Conservation (phyloP, 768 basidiomycete species). For the Termitomyces heimii region DNA sequence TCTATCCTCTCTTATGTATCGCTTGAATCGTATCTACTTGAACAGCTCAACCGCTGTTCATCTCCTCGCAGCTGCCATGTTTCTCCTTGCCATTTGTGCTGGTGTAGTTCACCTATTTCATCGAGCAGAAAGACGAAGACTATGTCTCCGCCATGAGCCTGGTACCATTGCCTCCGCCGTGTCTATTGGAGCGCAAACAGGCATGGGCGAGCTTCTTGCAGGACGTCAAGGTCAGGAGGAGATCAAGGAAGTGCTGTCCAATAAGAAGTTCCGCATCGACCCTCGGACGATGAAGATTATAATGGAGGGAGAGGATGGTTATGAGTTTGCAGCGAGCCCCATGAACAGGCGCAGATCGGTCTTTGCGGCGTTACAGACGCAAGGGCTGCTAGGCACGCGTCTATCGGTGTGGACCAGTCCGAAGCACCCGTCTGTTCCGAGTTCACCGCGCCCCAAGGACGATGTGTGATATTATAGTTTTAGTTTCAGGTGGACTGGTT, state of each 20-base stretch:
- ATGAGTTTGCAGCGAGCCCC: constrained; percentile 33
- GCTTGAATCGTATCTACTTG: neutral
- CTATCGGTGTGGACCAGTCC: constrained; percentile 5
- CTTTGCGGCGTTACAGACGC: constrained; percentile 26
- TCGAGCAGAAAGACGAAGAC: constrained; percentile 32
- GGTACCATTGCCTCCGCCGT: constrained; percentile 55
- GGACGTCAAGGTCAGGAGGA: constrained; percentile 33
- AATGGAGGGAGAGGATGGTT: constrained; percentile 47
- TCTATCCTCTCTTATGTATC: neutral
- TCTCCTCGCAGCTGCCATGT: constrained; percentile 33
- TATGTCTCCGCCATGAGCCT: constrained; percentile 40
- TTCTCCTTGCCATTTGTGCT: constrained; percentile 38
- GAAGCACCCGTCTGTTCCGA: constrained; percentile 3
- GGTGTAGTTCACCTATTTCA: constrained; percentile 43
- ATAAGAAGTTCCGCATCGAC: constrained; percentile 47
- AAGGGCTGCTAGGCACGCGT: neutral
- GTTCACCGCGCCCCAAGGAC: neutral
- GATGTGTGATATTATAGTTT: neutral
- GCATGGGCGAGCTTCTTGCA: constrained; percentile 38
- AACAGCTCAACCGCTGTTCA: constrained; percentile 36
- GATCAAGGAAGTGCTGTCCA: constrained; percentile 32
- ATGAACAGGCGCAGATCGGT: constrained; percentile 25
- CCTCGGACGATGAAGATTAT: constrained; percentile 43
- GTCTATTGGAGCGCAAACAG: constrained; percentile 46
- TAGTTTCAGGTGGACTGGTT: neutral